A percentile compares a stretch with the other conserved stretches of the same genome.
These are phyloP conservation scores for Hypoxylon sp. DNA, from an alignment of 2,329 filamentous ascomycete genomes.

Conservation along the genomic window DNA sequence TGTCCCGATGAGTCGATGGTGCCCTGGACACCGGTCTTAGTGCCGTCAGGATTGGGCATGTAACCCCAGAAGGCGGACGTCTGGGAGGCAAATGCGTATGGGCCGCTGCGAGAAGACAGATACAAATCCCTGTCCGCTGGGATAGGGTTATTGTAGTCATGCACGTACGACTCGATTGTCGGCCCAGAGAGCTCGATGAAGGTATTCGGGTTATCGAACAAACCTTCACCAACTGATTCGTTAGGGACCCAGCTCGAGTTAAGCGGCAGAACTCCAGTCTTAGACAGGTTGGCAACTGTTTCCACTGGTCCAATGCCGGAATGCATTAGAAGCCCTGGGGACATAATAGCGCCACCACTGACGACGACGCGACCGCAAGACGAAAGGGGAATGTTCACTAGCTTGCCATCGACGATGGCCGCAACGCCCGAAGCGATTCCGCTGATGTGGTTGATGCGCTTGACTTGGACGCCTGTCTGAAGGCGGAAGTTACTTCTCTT, in stretches of 20 bases:
- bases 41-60: conserved; percentile 53
- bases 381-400: conserved; percentile 45
- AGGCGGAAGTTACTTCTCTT: conserved; percentile 54
- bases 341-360: conserved; percentile 48
- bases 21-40: conserved; percentile 57
- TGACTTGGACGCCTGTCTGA: conserved; percentile 53
- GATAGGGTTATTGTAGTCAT: conserved; percentile 56
- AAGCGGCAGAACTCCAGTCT: conserved; percentile 34
- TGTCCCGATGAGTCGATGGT: conserved; percentile 60
- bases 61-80: conserved; percentile 63
- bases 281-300: conserved; percentile 31
- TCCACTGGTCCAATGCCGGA: conserved; percentile 50
- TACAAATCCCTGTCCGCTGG: conserved; percentile 56
- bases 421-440: conserved; percentile 54
- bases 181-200: conserved; percentile 58
- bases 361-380: conserved; percentile 45
- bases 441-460: conserved; percentile 53
- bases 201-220: conserved; percentile 66
- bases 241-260: conserved; percentile 58
- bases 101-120: conserved; percentile 57
- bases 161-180: conserved; percentile 55
- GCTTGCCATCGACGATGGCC: conserved; percentile 46
- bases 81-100: conserved; percentile 62
- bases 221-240: conserved; percentile 56
- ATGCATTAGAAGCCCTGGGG: conserved; percentile 49